Evolutionary conservation across 2,329 filamentous ascomycete species (phyloP), one percentile per base, ranked within the genome.

Genomic region (Xenoacremonium recifei): DNA sequence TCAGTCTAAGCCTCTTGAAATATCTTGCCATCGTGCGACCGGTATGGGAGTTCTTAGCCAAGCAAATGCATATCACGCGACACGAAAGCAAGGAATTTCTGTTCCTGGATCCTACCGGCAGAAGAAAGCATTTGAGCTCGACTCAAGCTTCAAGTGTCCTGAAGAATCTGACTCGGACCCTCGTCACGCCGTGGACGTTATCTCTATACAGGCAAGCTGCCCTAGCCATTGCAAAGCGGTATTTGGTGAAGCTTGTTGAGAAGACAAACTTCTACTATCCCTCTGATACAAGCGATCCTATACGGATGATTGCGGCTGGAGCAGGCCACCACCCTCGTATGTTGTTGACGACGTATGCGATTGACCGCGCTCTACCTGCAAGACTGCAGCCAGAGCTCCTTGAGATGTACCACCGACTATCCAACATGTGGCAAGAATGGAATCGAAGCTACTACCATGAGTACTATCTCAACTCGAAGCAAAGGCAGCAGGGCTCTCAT

Each of bases 381-480:
- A 21, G 40, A 11, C 25, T 42, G 15, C 34, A 37, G 29, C 34
- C 25, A 17, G 34, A 42, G 34, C 34, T 37, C 25, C 34, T 37
- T 21, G 25, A 42, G 40, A 42, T 42, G 27, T 37, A 37, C 16
- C 21, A 27, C n/a, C 29, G 27, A 25, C 25, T 42, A 21, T 36
- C 33, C 10, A 33, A 34, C 7, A 19, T 25, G 10, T 42, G 34
- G 40, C 25, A 42, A 33, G 20, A 21, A 13, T 37, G 25, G 40
- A 37, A 38, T 17, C 18, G 16, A 18, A 9, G 37, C 12, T 37
- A 42, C 16, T 37, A 42, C 15, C 13, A 25, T n/a, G 13, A 33
- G 12, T 11, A 23, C 7, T 33, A 21, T 23, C n/a, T 37, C 9
- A 15, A 31, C 13, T 31, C 12, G n/a, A 15, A 7, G 17, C 6